Conservation (phyloP, 805 yeast genomes). For the Wickerhamomyces sydowiorum region DNA sequence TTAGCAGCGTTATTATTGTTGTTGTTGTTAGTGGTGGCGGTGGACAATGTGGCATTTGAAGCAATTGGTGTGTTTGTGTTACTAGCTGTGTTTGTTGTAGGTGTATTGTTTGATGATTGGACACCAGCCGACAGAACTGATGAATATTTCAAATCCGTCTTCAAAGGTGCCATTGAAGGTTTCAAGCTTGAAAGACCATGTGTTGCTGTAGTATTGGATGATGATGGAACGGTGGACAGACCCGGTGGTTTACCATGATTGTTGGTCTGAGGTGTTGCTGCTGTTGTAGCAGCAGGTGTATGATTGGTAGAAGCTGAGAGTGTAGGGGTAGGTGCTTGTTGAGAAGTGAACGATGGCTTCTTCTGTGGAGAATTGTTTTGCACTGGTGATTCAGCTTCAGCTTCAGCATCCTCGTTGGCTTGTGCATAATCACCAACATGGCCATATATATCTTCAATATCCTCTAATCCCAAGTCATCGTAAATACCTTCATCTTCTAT, state of each 20-base stretch:
- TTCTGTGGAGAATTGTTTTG: slow-evolving; percentile 26
- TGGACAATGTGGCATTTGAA: slow-evolving; percentile 10
- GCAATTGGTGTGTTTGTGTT: slow-evolving; percentile 9
- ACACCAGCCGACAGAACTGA: slow-evolving; percentile 26
- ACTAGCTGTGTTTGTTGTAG: slow-evolving; percentile 10
- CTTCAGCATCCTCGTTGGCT: slow-evolving; percentile 7
- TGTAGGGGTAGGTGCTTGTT: slow-evolving; percentile 5
- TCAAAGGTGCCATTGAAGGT: slow-evolving; percentile 44
- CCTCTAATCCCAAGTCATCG: slow-evolving; percentile 74
- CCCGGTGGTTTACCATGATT: slow-evolving; percentile 1
- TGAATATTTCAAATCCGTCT: slow-evolving; percentile 46
- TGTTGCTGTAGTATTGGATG: background rate
- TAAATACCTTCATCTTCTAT: slow-evolving; percentile 91
- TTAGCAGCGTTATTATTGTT: slow-evolving; percentile 2
- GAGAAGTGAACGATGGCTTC: slow-evolving; percentile 29
- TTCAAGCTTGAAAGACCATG: slow-evolving; percentile 22
- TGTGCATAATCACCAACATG: slow-evolving; percentile 37
- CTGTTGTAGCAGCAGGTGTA: background rate
- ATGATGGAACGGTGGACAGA: background rate
- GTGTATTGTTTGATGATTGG: slow-evolving; percentile 4
- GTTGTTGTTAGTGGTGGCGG: slow-evolving; percentile 2
- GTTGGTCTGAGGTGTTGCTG: background rate
- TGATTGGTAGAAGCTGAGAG: slow-evolving; percentile 10
- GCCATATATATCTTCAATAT: slow-evolving; percentile 46
- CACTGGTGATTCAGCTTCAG: slow-evolving; percentile 4